Evolutionary conservation across 805 yeast species (phyloP), one percentile per base, ranked within the genome.

Genomic region (Clavispora asparagi): DNA sequence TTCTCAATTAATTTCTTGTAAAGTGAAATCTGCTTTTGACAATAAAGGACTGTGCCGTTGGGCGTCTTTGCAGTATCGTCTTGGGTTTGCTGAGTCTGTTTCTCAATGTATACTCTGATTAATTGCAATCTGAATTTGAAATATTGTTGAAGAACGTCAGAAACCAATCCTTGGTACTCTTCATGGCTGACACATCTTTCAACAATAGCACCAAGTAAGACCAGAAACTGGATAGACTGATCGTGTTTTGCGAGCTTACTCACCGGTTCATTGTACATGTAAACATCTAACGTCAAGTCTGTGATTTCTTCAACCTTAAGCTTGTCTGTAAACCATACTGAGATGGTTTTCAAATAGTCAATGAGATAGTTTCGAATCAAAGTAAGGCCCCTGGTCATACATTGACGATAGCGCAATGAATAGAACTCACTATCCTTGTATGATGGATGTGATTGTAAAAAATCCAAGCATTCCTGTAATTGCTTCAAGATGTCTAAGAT

Each of bases 331-430:
- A 47, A 36, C n/a, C 49, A 50, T 2, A 35, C 35, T 4, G 30
- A 29, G 30, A 44, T 53, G n/a, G 40, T 41, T n/a, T 65, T 70
- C 37, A 79, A 60, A 30, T 71, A 73, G n/a, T 62, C 62, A 9
- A 71, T 71, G 45, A 87, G 64, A 59, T 83, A 88, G 56, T 83
- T 87, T 51, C 84, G 77, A 13, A 89, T 78, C 48, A 92, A 69
- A 0, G 94, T 81, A 40, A 89, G 72, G 1, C 95, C 83, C 48
- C 96, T 76, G 1, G 91, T 82, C 76, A 89, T 73, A 57, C 96
- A 87, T 56, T 87, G 95, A 50, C 86, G 79, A 66, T 87, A 88
- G 48, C 91, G 77, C 51, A 82, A 79, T 41, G 75, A 76, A 60
- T 87, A 89, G 1, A 79, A 59, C 26, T 82, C 92, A 10, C 79